Percentiles rank a stretch among this genome's conserved stretches.
phyloP scores from a whole-genome alignment of 208 protist genomes.

The Crithidia mellificae region DNA sequence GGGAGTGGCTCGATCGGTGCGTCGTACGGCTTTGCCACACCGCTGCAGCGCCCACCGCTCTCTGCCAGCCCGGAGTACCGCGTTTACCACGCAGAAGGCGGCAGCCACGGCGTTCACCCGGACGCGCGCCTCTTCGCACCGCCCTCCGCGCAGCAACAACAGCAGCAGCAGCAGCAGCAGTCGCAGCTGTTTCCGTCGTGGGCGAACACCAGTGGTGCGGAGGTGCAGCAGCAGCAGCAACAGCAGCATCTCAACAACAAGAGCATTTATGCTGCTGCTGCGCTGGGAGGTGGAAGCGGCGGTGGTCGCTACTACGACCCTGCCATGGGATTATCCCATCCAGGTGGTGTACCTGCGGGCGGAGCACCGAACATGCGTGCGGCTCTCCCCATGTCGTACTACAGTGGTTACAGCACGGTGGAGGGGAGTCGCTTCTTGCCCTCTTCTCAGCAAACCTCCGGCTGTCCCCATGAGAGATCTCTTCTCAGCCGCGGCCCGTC shows the following conservation, averaged over 20 bases:
- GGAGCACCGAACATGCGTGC: neutral
- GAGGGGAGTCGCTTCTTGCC: conserved; percentile 1
- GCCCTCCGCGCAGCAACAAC: neutral
- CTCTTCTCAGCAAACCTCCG: neutral
- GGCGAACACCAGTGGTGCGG: neutral
- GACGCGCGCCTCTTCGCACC: conserved; percentile 1
- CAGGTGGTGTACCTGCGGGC: neutral
- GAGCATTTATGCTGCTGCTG: neutral
- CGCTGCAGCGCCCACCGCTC: conserved; percentile 15
- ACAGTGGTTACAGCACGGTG: neutral
- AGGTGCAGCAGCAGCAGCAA: neutral
- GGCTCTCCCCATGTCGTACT: neutral
- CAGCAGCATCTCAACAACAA: too few relatives aligned
- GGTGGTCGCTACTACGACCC: neutral
- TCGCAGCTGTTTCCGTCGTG: neutral
- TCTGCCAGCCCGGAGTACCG: neutral
- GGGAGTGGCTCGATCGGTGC: too few relatives aligned
- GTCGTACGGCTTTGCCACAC: conserved; percentile 6
- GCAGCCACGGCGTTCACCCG: neutral
- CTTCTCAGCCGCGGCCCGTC: too few relatives aligned
- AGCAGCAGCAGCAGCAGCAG: neutral
- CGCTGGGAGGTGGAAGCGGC: neutral
- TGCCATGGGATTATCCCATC: too few relatives aligned
- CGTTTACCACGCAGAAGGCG: neutral
- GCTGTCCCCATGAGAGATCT: too few relatives aligned